These are phyloP conservation scores for Aspergillus sclerotioniger DNA, from an alignment of 495 filamentous ascomycete genomes.

Conservation along the genomic window DNA sequence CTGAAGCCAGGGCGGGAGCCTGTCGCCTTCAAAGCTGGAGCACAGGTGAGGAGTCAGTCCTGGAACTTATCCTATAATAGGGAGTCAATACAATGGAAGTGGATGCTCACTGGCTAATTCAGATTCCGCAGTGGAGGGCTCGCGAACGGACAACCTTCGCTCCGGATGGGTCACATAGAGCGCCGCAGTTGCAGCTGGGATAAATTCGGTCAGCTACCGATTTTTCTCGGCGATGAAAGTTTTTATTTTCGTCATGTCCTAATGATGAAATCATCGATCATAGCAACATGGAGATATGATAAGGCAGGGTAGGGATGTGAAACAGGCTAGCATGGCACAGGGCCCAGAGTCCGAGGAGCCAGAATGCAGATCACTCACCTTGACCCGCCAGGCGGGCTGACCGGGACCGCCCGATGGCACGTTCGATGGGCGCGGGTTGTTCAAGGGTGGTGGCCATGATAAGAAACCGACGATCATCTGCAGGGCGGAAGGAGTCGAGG, in stretches of 20 bases:
- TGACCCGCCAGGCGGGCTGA: constrained; percentile 41
- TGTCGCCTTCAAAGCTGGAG: constrained; percentile 59
- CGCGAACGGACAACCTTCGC: constrained; percentile 36
- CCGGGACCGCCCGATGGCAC: constrained; percentile 22
- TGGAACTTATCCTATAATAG: not conserved
- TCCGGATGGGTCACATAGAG: constrained; percentile 49
- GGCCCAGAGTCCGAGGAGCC: not conserved
- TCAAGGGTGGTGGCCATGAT: constrained; percentile 34
- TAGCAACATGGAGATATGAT: not conserved
- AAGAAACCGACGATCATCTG: constrained; percentile 10
- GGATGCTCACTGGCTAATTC: constrained; percentile 26
- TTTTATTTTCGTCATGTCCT: no score
- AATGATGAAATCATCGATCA: not conserved
- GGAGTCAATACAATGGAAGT: constrained; percentile 12
- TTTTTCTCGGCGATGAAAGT: no score
- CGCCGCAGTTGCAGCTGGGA: constrained; percentile 51
- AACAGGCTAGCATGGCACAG: constrained; percentile 5
- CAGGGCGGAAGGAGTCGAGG: constrained; percentile 11
- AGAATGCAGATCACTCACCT: constrained; percentile 30
- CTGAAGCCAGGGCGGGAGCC: constrained; percentile 68
- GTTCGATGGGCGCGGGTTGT: constrained; percentile 17
- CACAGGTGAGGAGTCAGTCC: constrained; percentile 23
- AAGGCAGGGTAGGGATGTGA: not conserved
- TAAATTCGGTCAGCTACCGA: not conserved
- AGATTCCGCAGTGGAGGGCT: constrained; percentile 26